Conservation (phyloP, 768 basidiomycete species). For the Crassisporium funariophilum region DNA sequence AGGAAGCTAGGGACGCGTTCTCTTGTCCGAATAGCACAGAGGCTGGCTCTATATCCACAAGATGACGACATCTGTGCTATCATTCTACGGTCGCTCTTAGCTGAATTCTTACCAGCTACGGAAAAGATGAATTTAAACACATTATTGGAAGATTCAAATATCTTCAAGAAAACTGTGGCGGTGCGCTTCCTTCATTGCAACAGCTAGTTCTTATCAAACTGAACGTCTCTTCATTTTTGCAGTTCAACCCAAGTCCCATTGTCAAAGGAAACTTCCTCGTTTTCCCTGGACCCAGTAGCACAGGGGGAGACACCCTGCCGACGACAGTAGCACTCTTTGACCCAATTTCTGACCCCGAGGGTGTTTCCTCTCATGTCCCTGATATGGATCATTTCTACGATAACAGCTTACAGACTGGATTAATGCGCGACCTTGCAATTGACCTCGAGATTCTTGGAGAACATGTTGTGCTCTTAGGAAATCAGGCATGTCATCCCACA, state of each 20-base stretch:
- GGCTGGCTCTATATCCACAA: constrained; percentile 47
- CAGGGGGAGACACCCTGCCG: constrained; percentile 29
- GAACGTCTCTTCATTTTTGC: not conserved
- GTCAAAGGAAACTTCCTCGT: constrained; percentile 39
- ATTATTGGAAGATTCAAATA: constrained; percentile 52
- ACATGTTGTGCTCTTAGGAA: constrained; percentile 67
- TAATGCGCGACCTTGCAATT: constrained; percentile 66
- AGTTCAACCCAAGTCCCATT: constrained; percentile 54
- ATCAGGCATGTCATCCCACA: constrained; percentile 46
- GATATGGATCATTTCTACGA: constrained; percentile 74
- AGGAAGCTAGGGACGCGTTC: constrained; percentile 64
- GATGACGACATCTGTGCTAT: constrained; percentile 49
- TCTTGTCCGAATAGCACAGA: constrained; percentile 54
- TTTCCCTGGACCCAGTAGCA: constrained; percentile 47
- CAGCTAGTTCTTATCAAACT: not conserved
- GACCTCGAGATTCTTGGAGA: constrained; percentile 64
- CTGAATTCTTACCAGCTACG: constrained; percentile 61
- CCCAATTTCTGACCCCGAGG: constrained; percentile 49
- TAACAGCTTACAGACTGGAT: constrained; percentile 65
- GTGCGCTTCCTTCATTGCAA: constrained; percentile 32
- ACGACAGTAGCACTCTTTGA: constrained; percentile 54
- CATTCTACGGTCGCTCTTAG: constrained; percentile 51
- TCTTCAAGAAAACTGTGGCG: constrained; percentile 40
- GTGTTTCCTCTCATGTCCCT: constrained; percentile 59
- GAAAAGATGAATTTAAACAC: constrained; percentile 57